Percentiles rank a stretch among this genome's conserved stretches.
Evolutionary conservation across 2,329 filamentous ascomycete genomes (phyloP).

Genomic region (Remersonia thermophila): DNA sequence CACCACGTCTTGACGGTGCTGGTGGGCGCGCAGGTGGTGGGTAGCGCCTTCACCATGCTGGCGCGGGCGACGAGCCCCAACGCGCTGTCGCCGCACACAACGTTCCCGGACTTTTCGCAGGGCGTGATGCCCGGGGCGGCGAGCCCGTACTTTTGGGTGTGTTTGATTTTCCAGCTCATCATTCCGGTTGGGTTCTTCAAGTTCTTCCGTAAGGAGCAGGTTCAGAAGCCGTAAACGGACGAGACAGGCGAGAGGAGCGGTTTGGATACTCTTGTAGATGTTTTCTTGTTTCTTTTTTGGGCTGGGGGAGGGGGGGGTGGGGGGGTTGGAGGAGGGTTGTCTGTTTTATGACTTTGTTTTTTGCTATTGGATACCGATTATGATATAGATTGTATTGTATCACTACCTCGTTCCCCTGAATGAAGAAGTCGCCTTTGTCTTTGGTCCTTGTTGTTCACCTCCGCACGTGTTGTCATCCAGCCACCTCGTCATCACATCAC

Average conservation of each 20-base stretch:
- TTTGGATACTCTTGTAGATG: background rate
- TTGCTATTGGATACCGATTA: no score
- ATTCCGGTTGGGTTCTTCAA: conserved; percentile 45
- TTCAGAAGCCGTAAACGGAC: conserved; percentile 34
- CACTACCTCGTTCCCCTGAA: no score
- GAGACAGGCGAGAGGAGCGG: background rate
- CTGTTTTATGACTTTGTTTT: background rate
- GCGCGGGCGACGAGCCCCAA: conserved; percentile 49
- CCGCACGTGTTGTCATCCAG: background rate
- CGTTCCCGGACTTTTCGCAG: conserved; percentile 49
- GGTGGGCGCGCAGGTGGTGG: conserved; percentile 48
- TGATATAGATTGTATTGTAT: no score
- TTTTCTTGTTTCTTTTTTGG: background rate
- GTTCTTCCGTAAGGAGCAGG: conserved; percentile 47
- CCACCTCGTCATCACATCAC: no score
- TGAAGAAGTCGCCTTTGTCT: no score
- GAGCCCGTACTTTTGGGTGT: conserved; percentile 49
- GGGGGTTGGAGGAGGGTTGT: no score
- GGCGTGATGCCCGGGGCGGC: conserved; percentile 32
- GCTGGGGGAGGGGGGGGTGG: background rate
- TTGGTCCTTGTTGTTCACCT: no score
- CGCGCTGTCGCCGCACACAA: conserved; percentile 45
- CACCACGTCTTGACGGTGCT: conserved; percentile 53
- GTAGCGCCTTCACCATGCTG: conserved; percentile 48
- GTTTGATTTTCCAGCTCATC: conserved; percentile 41